A percentile compares a stretch with the other conserved stretches of the same genome.
These are phyloP conservation scores for Capronia epimyces DNA, from an alignment of 2,329 filamentous ascomycete genomes.

Conservation along the genomic window DNA sequence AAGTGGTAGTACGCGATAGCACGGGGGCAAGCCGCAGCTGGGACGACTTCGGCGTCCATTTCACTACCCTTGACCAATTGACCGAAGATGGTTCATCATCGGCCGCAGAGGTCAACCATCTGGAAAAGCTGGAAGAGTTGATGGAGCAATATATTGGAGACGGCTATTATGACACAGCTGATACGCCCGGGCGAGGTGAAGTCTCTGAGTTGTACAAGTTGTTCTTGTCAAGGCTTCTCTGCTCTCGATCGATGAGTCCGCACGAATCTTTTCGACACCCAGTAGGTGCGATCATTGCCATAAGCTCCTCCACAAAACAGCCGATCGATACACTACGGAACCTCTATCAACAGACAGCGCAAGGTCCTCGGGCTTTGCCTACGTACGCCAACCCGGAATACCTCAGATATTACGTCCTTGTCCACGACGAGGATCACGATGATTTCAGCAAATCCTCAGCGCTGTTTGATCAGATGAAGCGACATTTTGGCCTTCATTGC, in stretches of 20 bases:
- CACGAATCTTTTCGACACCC: conserved; percentile 95
- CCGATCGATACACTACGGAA: conserved; percentile 83
- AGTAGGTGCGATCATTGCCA: conserved; percentile 88
- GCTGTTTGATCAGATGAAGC: conserved; percentile 97
- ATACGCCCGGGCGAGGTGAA: conserved; percentile 16
- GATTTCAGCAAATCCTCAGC: conserved; percentile 85
- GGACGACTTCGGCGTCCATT: conserved; percentile 87
- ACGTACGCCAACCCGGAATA: conserved; percentile 88
- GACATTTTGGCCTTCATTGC: conserved; percentile 93
- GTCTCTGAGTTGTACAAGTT: conserved; percentile 78
- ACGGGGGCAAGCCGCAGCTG: conserved; percentile 74
- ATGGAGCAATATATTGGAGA: conserved; percentile 26
- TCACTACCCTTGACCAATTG: conserved; percentile 60
- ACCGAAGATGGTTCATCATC: conserved; percentile 12
- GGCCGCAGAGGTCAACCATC: conserved; percentile 7
- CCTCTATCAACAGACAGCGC: conserved; percentile 78
- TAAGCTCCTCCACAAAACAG: conserved; percentile 76
- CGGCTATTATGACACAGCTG: conserved; percentile 17
- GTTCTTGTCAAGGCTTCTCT: conserved; percentile 77
- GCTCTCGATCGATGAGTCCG: conserved; percentile 67
- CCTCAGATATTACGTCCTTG: conserved; percentile 88
- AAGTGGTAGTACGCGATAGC: conserved; percentile 85
- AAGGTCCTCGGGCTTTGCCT: conserved; percentile 67
- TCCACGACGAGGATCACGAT: conserved; percentile 93
- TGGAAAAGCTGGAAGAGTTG: conserved; percentile 27